Evolutionary conservation across 2,329 filamentous ascomycete species (phyloP), one percentile per base, ranked within the genome.

Genomic region (Ilyonectria mors-panacis): DNA sequence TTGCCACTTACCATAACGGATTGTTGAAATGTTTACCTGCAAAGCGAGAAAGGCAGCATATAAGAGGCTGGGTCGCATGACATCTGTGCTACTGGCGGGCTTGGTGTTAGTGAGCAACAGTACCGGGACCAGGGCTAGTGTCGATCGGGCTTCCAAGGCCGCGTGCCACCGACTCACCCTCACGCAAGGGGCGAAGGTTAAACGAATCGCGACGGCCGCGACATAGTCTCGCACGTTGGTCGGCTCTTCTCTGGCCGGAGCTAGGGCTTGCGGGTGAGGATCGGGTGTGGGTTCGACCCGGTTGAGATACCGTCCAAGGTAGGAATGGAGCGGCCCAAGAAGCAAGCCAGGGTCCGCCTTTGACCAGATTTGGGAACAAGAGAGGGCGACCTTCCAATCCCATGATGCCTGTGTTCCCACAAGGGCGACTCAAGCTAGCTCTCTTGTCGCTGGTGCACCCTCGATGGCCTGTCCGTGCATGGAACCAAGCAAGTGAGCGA

Each of bases 401-500:
- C 59, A 61, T 51, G 45, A 39, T 50, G 19, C 17, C n/a, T 45
- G 55, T 59, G 61, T 56, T 50, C 33, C 23, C 56, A 65, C 62
- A 54, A 58, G 61, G 56, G 58, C 51, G 56, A 59, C 30, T 53
- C 42, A 54, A 61, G 45, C 56, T 50, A 48, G 44, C 42, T 35
- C 48, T 65, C 48, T 45, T 56, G 51, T 56, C 58, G 35, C 30
- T 63, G 59, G 51, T 63, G 48, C 61, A 59, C 48, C 59, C 17
- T 48, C 39, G 47, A 45, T 30, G 54, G 58, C 42, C 33, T 17
- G 68, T 65, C 68, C 56, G 69, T 70, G 74, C 70, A 65, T 69
- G 44, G 61, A 56, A 63, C 71, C 70, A 70, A 58, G 68, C 74
- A 76, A 66, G 74, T 72, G 68, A 73, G 71, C 70, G 71, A 76